Evolutionary conservation across 225 moss, liverwort and hornwort species (phyloP), one percentile per base, ranked within the genome.

Genomic region (Sphagnum contortum): DNA sequence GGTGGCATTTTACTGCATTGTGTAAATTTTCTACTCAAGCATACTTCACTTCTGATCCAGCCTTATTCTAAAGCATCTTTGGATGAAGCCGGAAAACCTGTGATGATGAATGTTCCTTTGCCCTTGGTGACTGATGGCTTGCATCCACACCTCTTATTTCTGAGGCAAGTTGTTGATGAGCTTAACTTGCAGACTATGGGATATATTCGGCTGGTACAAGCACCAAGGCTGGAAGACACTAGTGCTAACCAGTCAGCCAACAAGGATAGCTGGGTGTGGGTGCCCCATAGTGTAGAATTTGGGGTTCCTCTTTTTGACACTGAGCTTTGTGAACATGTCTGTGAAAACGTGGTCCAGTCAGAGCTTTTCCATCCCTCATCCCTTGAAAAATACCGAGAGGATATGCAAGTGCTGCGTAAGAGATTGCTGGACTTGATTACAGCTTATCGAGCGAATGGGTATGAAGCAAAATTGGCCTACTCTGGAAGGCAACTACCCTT

Each of bases 221-320:
- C 82, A 45, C 66, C 72, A n/a, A 75, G 51, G 73, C 51, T 59
- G 48, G 63, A 70, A 59, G 69, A 29, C 49, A 48, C 61, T 57
- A 57, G 45, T 8, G 57, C 68, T 3, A 59, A 45, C 64, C 74
- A 55, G 44, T 12, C 46, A 13, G 68, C 44, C 3, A 65, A 55
- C 61, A 77, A 80, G 66, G 63, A 48, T 55, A 59, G 50, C 63
- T 80, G 74, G 66, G 88, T 79, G 48, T 98, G 98, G 98, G 82
- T 93, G 49, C 93, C 83, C 44, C 86, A 84, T 56, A 90, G 95
- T 71, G 79, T 96, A 46, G 98, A 98, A 71, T 86, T 98, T 73
- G 98, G 98, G 61, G 74, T 98, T 49, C 98, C 98, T 13, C 93
- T 98, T 14, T 98, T 98, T 60, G 91, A 91, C 62, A 98, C 98